Evolutionary conservation across 2,329 filamentous ascomycete species (phyloP).

Genomic region (Neodidymelliopsis sp.): DNA sequence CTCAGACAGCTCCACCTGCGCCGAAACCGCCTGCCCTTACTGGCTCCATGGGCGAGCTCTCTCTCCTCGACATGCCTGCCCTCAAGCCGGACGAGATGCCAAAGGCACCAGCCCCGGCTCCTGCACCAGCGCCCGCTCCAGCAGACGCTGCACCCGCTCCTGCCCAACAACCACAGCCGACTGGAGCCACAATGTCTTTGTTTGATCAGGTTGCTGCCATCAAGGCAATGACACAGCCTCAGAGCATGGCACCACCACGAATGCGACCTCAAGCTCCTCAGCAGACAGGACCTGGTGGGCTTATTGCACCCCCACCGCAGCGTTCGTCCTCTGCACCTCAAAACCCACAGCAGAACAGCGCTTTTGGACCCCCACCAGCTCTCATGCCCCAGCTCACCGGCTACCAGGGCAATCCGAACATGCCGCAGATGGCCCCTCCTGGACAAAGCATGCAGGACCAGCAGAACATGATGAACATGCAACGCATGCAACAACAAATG

Average conservation of each 20-base stretch:
- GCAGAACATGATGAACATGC: constrained; percentile 47
- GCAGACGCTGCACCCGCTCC: constrained; percentile 50
- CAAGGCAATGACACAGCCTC: constrained; percentile 48
- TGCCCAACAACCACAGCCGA: constrained; percentile 44
- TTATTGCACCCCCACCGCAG: constrained; percentile 79
- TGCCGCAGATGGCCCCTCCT: constrained; percentile 70
- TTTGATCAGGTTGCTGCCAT: constrained; percentile 49
- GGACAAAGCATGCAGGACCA: constrained; percentile 82
- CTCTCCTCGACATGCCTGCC: constrained; percentile 63
- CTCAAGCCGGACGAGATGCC: constrained; percentile 44
- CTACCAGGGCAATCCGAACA: constrained; percentile 55
- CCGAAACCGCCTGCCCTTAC: constrained; percentile 54
- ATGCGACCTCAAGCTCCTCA: constrained; percentile 77
- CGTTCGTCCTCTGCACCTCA: constrained; percentile 88
- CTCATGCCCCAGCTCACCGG: constrained; percentile 88
- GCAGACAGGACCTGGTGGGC: constrained; percentile 63
- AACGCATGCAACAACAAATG: constrained; percentile 46
- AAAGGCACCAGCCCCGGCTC: constrained; percentile 52
- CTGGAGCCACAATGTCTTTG: constrained; percentile 54
- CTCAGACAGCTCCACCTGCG: constrained; percentile 56
- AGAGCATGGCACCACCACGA: constrained; percentile 56
- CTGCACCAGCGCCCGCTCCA: constrained; percentile 49
- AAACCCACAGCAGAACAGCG: constrained; percentile 71
- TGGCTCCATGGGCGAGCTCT: constrained; percentile 73
- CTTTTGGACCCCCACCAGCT: constrained; percentile 73